Conservation (phyloP, 208 protist species). For the Acanthamoeba lenticulata region DNA sequence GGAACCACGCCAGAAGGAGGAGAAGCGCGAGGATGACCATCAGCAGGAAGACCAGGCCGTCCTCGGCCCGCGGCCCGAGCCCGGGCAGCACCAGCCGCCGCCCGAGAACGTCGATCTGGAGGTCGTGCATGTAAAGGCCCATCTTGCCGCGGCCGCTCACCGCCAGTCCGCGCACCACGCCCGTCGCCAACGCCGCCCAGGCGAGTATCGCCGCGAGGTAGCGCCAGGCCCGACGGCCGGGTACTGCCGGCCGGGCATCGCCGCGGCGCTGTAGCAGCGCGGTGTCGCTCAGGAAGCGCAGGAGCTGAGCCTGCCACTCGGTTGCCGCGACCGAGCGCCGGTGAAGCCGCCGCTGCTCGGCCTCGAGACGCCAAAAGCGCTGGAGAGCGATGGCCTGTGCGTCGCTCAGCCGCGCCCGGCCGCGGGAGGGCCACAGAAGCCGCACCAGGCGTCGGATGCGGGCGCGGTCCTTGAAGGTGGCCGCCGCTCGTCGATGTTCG, state of each 20-base stretch:
- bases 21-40: background rate
- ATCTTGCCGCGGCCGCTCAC: conserved; percentile 30
- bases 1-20: background rate
- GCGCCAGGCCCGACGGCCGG: background rate
- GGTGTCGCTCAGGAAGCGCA: conserved; percentile 32
- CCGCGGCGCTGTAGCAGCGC: background rate
- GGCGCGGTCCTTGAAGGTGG: background rate
- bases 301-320: background rate
- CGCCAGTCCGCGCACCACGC: background rate
- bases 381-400: background rate
- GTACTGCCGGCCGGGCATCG: background rate
- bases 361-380: conserved; percentile 36
- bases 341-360: background rate
- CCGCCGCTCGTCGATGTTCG: background rate
- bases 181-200: background rate
- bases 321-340: background rate
- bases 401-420: background rate
- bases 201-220: background rate
- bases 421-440: background rate
- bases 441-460: background rate
- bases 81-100: background rate
- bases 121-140: background rate
- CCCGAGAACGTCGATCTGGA: background rate
- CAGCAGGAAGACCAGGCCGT: background rate
- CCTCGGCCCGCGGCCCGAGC: background rate